Conservation (phyloP, 306 rosid species). For the Trichosanthes truncata region DNA sequence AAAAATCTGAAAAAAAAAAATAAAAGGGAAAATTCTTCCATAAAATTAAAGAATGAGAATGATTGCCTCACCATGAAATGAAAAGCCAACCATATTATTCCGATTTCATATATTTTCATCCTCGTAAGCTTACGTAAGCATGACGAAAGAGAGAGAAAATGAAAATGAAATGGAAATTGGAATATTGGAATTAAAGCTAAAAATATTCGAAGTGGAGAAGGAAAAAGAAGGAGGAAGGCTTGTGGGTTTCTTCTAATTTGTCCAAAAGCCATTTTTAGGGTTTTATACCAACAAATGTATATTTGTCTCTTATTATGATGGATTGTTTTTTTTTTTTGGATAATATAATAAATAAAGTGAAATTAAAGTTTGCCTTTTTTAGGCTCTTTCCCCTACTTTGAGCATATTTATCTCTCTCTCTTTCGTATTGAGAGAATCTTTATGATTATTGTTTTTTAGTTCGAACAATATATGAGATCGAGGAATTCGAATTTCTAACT, state of each 20-base stretch:
- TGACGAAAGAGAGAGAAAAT: neutral
- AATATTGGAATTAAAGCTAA: neutral
- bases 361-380: slow-evolving; percentile 13
- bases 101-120: neutral
- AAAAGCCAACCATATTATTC: neutral
- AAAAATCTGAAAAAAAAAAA: neutral
- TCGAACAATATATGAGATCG: too few relatives aligned
- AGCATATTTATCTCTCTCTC: neutral
- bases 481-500: too few relatives aligned
- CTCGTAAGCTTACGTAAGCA: neutral
- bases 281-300: slow-evolving; percentile 13
- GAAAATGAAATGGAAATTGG: neutral
- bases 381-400: slow-evolving; percentile 1
- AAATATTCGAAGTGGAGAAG: slow-evolving; percentile 16
- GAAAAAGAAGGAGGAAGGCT: slow-evolving; percentile 16
- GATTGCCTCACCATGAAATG: neutral
- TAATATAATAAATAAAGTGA: slow-evolving; percentile 20
- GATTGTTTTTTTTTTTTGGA: slow-evolving; percentile 14
- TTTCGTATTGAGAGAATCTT: slow-evolving; percentile 17
- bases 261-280: slow-evolving; percentile 26
- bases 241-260: slow-evolving; percentile 17
- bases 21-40: neutral
- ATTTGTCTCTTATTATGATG: slow-evolving; percentile 7
- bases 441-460: slow-evolving; percentile 4
- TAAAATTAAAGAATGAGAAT: neutral